phyloP scores from a whole-genome alignment of 2,329 filamentous ascomycete genomes.

The Trematosphaeria pertusa region DNA sequence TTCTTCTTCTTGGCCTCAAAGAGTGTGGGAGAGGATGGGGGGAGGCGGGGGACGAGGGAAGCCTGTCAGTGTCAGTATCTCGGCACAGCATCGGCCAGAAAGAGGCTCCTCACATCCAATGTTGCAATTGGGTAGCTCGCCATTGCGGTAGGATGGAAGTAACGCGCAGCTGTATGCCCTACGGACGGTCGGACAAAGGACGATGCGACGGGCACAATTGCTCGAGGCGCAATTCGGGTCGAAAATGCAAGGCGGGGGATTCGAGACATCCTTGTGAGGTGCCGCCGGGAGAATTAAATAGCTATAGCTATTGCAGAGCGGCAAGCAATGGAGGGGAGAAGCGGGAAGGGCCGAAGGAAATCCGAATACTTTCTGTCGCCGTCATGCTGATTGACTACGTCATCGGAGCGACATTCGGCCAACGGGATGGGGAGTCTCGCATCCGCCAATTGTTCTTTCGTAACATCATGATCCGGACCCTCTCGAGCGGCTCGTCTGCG shows the following conservation, averaged over 20 bases:
- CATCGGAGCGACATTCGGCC: conserved; percentile 7
- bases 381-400: conserved; percentile 21
- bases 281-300: conserved; percentile 20
- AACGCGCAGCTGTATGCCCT: conserved; percentile 30
- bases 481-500: conserved; percentile 2
- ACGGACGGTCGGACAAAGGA: conserved; percentile 27
- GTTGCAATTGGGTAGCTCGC: conserved; percentile 49
- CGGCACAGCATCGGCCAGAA: neutral
- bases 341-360: conserved; percentile 24
- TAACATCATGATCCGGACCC: conserved; percentile 6
- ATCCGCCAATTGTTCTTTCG: neutral
- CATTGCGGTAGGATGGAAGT: conserved; percentile 43
- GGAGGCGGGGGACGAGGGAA: conserved; percentile 72
- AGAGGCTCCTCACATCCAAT: conserved; percentile 36
- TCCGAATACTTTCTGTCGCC: conserved; percentile 17
- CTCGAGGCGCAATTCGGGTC: conserved; percentile 37
- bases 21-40: conserved; percentile 73
- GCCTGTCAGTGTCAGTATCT: conserved; percentile 54
- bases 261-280: conserved; percentile 28
- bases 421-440: neutral
- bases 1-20: conserved; percentile 81
- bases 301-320: conserved; percentile 12
- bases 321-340: conserved; percentile 24
- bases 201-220: conserved; percentile 32
- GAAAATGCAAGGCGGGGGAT: conserved; percentile 38